A percentile compares a stretch with the other conserved stretches of the same genome.
These are phyloP conservation scores for Xylariomycetidae sp. DNA, from an alignment of 2,329 filamentous ascomycete genomes.

Conservation along the genomic window DNA sequence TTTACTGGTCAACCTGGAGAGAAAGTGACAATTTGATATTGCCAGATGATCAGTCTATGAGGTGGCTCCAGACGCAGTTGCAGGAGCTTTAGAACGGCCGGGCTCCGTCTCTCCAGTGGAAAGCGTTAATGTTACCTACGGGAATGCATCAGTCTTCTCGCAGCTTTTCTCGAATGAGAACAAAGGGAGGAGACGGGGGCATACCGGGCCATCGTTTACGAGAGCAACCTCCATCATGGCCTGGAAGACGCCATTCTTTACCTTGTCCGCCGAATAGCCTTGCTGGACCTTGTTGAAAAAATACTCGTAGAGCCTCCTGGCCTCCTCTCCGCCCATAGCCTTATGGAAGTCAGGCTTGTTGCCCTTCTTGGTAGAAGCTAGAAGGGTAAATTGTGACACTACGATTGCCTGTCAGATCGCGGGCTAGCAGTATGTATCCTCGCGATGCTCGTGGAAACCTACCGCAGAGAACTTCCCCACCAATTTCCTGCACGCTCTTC, in stretches of 20 bases:
- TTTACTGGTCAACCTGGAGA: too few relatives aligned
- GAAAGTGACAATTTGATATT: too few relatives aligned
- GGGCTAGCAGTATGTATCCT: too few relatives aligned
- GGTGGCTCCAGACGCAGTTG: conserved; percentile 5
- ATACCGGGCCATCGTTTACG: conserved; percentile 80
- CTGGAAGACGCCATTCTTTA: conserved; percentile 95
- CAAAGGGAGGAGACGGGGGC: too few relatives aligned
- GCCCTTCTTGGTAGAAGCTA: conserved; percentile 91
- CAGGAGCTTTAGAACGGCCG: conserved; percentile 10
- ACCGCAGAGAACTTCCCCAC: conserved; percentile 94
- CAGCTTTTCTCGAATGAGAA: too few relatives aligned
- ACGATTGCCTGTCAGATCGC: too few relatives aligned
- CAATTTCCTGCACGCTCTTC: conserved; percentile 78
- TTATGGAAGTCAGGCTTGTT: conserved; percentile 94
- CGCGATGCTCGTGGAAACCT: conserved; percentile 25
- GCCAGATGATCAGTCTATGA: too few relatives aligned
- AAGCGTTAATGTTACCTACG: conserved; percentile 36
- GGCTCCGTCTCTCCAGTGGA: conserved; percentile 20
- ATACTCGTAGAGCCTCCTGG: conserved; percentile 74
- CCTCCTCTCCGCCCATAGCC: conserved; percentile 73
- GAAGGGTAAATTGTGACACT: conserved; percentile 96
- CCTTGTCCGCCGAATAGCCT: conserved; percentile 66
- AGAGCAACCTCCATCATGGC: conserved; percentile 98
- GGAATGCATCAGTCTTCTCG: too few relatives aligned
- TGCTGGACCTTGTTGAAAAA: conserved; percentile 75